phyloP scores from a whole-genome alignment of 345 rosid genomes.

The Arabis alpina region DNA sequence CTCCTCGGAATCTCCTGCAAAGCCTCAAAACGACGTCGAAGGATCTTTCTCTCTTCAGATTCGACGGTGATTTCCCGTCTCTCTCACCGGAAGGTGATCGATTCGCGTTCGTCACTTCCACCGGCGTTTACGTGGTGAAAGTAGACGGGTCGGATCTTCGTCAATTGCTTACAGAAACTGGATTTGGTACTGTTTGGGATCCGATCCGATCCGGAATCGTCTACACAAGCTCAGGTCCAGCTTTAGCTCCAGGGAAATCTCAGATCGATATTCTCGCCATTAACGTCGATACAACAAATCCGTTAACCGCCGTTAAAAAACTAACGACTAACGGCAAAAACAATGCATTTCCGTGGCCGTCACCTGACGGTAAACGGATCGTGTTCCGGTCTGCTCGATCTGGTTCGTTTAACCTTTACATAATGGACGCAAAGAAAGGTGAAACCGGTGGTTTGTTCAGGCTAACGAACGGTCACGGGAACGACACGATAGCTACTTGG shows the following conservation, averaged over 20 bases:
- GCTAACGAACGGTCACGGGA: conserved; percentile 78
- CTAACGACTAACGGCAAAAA: conserved; percentile 68
- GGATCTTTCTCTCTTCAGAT: conserved; percentile 64
- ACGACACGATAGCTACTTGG: conserved; percentile 90
- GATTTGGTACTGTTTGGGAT: conserved; percentile 80
- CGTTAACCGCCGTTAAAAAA: conserved; percentile 43
- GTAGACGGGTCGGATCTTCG: conserved; percentile 68
- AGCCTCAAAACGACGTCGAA: conserved; percentile 53
- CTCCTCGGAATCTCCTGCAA: conserved; percentile 62
- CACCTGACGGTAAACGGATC: conserved; percentile 81
- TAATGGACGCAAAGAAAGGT: conserved; percentile 74
- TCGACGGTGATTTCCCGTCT: conserved; percentile 85
- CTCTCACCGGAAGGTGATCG: conserved; percentile 76
- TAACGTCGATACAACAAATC: conserved; percentile 48
- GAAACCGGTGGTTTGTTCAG: conserved; percentile 62
- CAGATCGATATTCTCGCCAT: conserved; percentile 70
- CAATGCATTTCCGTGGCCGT: conserved; percentile 82
- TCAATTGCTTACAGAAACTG: conserved; percentile 48
- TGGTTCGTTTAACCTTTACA: conserved; percentile 75
- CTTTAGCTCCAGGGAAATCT: conserved; percentile 56
- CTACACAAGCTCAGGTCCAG: conserved; percentile 73
- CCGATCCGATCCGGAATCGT: conserved; percentile 64
- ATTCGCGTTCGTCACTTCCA: conserved; percentile 67
- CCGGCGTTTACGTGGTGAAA: conserved; percentile 72
- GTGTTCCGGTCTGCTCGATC: conserved; percentile 78